A percentile compares a stretch with the other conserved stretches of the same genome.
Conservation (phyloP, 352 stramenopile species). For the Phytopythium delawarense region DNA sequence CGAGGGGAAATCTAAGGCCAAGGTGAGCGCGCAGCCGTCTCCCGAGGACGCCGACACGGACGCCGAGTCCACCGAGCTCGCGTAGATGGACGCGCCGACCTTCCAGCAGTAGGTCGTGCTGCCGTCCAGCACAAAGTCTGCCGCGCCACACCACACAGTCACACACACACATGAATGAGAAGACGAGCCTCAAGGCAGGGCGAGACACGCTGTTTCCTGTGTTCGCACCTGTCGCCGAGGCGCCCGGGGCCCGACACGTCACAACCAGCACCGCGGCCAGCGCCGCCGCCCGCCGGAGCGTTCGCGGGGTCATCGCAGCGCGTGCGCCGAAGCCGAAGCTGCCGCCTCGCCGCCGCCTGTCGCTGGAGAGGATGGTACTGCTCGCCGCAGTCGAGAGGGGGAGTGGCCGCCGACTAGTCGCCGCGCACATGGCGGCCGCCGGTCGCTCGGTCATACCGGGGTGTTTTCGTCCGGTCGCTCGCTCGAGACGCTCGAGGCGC, state of each 20-base stretch:
- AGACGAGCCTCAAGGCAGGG: neutral
- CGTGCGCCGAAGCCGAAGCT: neutral
- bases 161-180: neutral
- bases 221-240: neutral
- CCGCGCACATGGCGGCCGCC: neutral
- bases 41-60: slow-evolving; percentile 30
- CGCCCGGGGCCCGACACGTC: neutral
- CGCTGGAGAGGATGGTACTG: neutral
- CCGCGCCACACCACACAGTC: neutral
- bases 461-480: neutral
- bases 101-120: slow-evolving; percentile 61
- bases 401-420: neutral
- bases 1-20: slow-evolving; percentile 41
- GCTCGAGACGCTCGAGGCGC: neutral
- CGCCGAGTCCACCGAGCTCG: slow-evolving; percentile 40
- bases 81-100: slow-evolving; percentile 49
- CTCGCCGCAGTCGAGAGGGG: neutral
- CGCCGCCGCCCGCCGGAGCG: neutral
- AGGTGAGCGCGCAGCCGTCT: slow-evolving; percentile 42
- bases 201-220: too few species aligned
- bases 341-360: neutral
- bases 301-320: slow-evolving; percentile 5
- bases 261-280: slow-evolving; percentile 19
- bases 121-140: slow-evolving; percentile 29
- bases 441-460: neutral